phyloP scores from a whole-genome alignment of 225 moss, liverwort and hornwort genomes.

The Physcomitrellopsis africana region DNA sequence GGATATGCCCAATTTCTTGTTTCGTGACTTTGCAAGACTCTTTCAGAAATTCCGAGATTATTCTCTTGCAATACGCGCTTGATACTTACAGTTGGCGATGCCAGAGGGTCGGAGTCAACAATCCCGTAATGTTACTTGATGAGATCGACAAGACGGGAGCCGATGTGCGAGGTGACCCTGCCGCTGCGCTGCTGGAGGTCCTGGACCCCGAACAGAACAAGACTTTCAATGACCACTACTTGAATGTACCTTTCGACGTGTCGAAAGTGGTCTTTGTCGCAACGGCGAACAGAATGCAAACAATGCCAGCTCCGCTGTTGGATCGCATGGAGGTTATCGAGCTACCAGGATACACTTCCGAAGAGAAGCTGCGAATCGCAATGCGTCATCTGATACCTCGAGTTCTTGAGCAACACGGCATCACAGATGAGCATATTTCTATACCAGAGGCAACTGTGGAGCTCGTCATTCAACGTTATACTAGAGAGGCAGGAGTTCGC shows the following conservation, averaged over 20 bases:
- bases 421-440: constrained; percentile 52
- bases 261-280: constrained; percentile 67
- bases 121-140: constrained; percentile 70
- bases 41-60: neutral
- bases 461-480: constrained; percentile 63
- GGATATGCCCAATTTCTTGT: neutral
- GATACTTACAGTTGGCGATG: constrained; percentile 1
- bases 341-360: constrained; percentile 63
- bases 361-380: constrained; percentile 64
- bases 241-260: constrained; percentile 72
- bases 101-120: constrained; percentile 69
- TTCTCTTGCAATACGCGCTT: neutral
- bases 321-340: constrained; percentile 77
- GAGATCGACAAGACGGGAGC: constrained; percentile 74
- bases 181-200: constrained; percentile 70
- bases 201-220: constrained; percentile 72
- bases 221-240: constrained; percentile 69
- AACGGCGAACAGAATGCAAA: constrained; percentile 60
- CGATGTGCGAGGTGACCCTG: constrained; percentile 69
- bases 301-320: constrained; percentile 62
- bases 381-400: constrained; percentile 69
- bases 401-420: constrained; percentile 65
- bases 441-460: constrained; percentile 66
- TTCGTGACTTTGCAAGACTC: neutral
- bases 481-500: constrained; percentile 69